Conservation (phyloP, 208 protist species). For the Crithidia fasciculata region DNA sequence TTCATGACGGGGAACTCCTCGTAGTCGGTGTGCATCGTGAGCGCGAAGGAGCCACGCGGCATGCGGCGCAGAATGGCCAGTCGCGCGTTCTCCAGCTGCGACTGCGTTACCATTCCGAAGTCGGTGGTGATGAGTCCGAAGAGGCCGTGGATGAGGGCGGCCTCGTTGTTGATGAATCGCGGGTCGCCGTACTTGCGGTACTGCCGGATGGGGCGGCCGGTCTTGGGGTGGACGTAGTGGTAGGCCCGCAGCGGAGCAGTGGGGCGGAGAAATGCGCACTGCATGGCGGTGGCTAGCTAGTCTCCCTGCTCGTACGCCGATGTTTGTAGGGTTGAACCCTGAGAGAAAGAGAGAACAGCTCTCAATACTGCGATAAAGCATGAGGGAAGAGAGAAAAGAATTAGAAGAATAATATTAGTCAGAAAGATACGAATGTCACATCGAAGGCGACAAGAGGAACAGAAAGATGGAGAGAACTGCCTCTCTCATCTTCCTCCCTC, state of each 20-base stretch:
- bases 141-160: conserved; percentile 77
- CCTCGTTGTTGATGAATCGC: conserved; percentile 92
- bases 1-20: conserved; percentile 90
- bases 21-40: conserved; percentile 91
- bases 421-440: too few species aligned
- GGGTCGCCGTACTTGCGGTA: conserved; percentile 88
- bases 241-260: conserved; percentile 61
- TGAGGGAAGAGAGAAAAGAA: too few species aligned
- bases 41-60: conserved; percentile 80
- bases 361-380: neutral
- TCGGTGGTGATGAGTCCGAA: conserved; percentile 89
- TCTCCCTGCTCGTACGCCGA: neutral
- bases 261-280: conserved; percentile 40
- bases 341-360: neutral
- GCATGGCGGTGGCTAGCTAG: conserved; percentile 7
- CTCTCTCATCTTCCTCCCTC: too few species aligned
- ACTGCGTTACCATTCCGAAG: conserved; percentile 91
- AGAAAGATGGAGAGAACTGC: too few species aligned
- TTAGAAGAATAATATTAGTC: too few species aligned
- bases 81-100: conserved; percentile 88
- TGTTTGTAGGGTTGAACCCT: too few species aligned
- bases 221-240: conserved; percentile 92
- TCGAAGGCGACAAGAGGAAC: too few species aligned
- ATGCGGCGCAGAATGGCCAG: conserved; percentile 88
- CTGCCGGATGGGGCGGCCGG: conserved; percentile 81